Base-by-base conservation (phyloP, 345 rosid species). In the Geranium rotundifolium region DNA sequence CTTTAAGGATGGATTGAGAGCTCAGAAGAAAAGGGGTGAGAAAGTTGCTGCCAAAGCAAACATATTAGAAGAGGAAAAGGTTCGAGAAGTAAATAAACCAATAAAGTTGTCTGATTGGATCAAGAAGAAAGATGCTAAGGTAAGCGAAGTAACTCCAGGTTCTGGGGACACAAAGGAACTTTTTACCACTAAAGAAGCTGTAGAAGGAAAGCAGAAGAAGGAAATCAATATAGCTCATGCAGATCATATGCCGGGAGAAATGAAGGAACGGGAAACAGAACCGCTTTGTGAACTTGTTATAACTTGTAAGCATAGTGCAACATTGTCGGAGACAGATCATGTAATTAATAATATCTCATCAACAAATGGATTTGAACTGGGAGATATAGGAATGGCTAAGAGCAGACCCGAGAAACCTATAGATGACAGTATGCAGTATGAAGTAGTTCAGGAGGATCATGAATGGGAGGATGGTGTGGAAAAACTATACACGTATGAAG, bases 241-340 rank as follows among this genome's bases (percentile, higher is more conserved):
- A 46, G 75, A 79, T 67, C 30, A 61, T 59, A 62, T 71, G 70
- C 75, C 0, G 64, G 77, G 66, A 62, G 82, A 79, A 68, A 55
- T 66, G 20, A 72, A 61, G 60, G 79, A 75, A 56, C 18, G 54
- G 56, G 76, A 80, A 63, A 65, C 31, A 29, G 76, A 56, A 67
- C 60, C n/a, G 58, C 55, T 46, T 41, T 56, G 19, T 20, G 67
- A 63, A 63, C 58, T 67, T 70, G 62, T 50, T 46, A 57, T 16
- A 63, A 4, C 52, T 9, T 58, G 18, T 5, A 65, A 37, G 19
- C 13, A 49, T 49, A 59, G 30, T 20, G 30, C 57, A 49, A 67
- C 16, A 8, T 7, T 27, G 20, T 62, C 61, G 60, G 66, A 76
- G 63, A 80, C 56, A 64, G 83, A 71, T 63, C 68, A 65, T 31